These are phyloP conservation scores for Trypanosoma conorhini DNA, from an alignment of 208 protist genomes.

Conservation along the genomic window DNA sequence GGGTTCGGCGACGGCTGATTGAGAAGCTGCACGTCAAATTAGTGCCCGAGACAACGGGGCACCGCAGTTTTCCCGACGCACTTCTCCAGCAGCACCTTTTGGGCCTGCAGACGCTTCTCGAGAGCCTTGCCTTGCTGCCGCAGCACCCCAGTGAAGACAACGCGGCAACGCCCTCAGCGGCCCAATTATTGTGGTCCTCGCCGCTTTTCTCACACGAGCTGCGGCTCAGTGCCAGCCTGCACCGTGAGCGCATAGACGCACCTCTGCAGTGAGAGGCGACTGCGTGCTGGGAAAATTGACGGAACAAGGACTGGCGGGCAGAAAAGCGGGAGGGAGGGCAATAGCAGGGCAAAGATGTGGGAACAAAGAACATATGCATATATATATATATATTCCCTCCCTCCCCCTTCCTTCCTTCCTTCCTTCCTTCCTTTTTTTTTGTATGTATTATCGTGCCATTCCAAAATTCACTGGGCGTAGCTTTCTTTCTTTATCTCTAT, in stretches of 20 bases:
- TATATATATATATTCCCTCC: slow-evolving; percentile 22
- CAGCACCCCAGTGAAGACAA: background rate
- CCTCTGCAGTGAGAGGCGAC: background rate
- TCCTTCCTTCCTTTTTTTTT: no score
- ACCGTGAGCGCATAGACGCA: slow-evolving; percentile 5
- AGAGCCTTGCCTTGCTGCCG: slow-evolving; percentile 12
- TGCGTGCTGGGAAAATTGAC: background rate
- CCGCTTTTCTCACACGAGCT: slow-evolving; percentile 49
- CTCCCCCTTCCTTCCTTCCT: background rate
- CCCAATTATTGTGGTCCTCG: slow-evolving; percentile 57
- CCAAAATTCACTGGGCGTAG: no score
- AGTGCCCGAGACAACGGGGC: slow-evolving; percentile 2
- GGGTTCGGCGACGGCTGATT: slow-evolving; percentile 45
- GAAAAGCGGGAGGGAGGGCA: background rate
- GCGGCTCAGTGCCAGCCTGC: slow-evolving; percentile 7
- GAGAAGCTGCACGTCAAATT: slow-evolving; percentile 44
- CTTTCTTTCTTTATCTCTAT: slow-evolving; percentile 8
- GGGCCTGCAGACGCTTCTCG: slow-evolving; percentile 13
- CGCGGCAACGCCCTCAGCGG: slow-evolving; percentile 21
- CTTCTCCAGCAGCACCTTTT: slow-evolving; percentile 34
- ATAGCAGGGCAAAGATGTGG: background rate
- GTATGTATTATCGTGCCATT: no score
- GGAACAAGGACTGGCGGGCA: background rate
- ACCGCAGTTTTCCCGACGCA: slow-evolving; percentile 9
- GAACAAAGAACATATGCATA: background rate